Base-by-base conservation (phyloP, 1,284 basidiomycete species). In the Malassezia sympodialis region DNA sequence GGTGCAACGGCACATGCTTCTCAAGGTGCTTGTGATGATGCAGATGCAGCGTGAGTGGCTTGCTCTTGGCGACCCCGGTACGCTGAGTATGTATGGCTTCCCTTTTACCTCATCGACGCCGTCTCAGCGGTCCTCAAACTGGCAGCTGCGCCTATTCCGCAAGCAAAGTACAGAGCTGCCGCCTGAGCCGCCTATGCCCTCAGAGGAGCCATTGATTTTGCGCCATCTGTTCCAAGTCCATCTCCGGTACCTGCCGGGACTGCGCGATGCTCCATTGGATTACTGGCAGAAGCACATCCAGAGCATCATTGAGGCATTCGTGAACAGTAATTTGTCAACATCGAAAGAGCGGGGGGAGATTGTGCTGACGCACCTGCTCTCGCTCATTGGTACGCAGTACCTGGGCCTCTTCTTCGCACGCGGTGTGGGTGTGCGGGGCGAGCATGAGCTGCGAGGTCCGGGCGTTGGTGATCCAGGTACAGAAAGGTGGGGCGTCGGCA, bases 181-280 rank as follows among this genome's bases (percentile, higher is more conserved):
- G 47, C 57, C 53, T 58, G 28, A 52, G 65, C 15, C 62, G 62
- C 43, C 51, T 3, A 66, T 67, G 30, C 51, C 67, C 12, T 49
- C 69, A 19, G 59, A 64, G 27, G 67, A 73, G 39, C 70, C 69
- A 14, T 51, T 72, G 21, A 51, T 73, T 24, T 52, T 67, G n/a
- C 65, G 71, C 14, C 71, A 73, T 28, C 58, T 73, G 61, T 73
- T 69, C 61, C 71, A 73, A 26, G 60, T 66, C 11, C 68, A 73
- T 27, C 49, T 71, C 15, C 65, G 60, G 26, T 51, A 46, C 17
- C 66, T 72, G 47, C 72, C 72, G 0, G 64, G 67, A n/a, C 58
- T 72, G 8, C 60, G 66, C 47, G 37, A 56, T 15, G 72, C 72
- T 2, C 64, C 72, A 5, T 52, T 62, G 24, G 62, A 62, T 49